Evolutionary conservation across 2,329 filamentous ascomycete species (phyloP), one percentile per base, ranked within the genome.

Genomic region (Dactylellina leptospora): DNA sequence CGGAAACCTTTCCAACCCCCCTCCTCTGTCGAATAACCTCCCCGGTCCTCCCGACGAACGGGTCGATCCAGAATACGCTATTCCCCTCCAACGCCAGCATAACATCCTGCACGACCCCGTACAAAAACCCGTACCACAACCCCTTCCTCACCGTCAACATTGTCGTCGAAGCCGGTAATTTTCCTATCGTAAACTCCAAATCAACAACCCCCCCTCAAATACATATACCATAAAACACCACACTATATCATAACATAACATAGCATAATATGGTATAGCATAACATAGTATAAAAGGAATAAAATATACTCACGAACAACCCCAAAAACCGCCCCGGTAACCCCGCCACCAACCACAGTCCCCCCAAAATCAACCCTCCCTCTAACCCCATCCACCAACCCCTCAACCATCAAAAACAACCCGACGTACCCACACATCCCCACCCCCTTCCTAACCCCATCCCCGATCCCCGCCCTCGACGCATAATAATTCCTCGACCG

Each of bases 401-500:
- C 25, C 23, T 73, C 69, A 11, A 56, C 60, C 22, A 47, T 6
- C 23, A 73, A 23, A 30, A 73, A 73, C 23, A 73, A 47, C 16
- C 47, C 53, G 20, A 64, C 59, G 54, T 73, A 73, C 30, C 71
- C 71, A 18, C 63, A 60, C 23, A 75, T 59, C 58, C 74, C 75
- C 20, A 73, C 27, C 16, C 71, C 59, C 25, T 70, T 58, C 81
- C 97, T 93, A 54, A 88, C 62, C 0, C 92, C 95, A 77, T 96
- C 92, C 56, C 86, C 86, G 16, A 96, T 82, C 0, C 90, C 93
- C 4, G 90, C 90, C 20, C 90, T 85, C 77, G 91, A 88, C 55
- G 90, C 85, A 77, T 92, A 87, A 82, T 99, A 97, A 81, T 96
- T 97, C 81, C 97, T 97, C 79, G 88, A 91, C 81, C 97, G 97